These are phyloP conservation scores for Penicillium polonicum DNA, from an alignment of 2,329 filamentous ascomycete species.

Conservation along the genomic window DNA sequence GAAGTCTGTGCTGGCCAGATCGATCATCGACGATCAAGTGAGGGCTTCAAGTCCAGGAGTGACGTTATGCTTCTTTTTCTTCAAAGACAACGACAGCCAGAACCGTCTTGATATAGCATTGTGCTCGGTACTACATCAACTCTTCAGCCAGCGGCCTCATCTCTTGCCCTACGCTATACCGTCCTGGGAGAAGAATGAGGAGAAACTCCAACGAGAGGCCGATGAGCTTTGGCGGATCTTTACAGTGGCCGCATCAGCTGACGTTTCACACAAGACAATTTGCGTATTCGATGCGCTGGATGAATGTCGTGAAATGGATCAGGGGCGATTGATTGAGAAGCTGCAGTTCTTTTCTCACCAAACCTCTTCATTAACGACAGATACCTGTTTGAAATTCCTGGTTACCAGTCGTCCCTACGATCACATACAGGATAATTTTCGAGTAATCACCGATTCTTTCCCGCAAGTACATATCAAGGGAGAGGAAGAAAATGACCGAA, in stretches of 20 bases:
- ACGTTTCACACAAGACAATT: conserved; percentile 5
- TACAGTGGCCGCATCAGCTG: conserved; percentile 2
- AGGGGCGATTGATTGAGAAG: conserved; percentile 9
- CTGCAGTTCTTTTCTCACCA: conserved; percentile 3
- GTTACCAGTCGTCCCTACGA: conserved; percentile 23
- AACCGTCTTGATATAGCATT: conserved; percentile 31
- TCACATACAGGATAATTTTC: conserved; percentile 10
- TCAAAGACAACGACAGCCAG: conserved; percentile 40
- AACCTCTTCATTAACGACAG: not conserved
- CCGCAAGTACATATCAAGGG: conserved; percentile 13
- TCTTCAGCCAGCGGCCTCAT: conserved; percentile 30
- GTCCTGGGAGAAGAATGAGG: conserved; percentile 20
- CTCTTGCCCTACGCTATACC: conserved; percentile 25
- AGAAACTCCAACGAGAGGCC: conserved; percentile 15
- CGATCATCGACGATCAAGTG: conserved; percentile 29
- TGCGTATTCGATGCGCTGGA: conserved; percentile 12
- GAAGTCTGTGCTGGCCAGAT: conserved; percentile 41
- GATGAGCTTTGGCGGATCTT: conserved; percentile 19
- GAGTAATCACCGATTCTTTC: not conserved
- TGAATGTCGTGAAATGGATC: conserved; percentile 10
- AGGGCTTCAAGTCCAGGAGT: not conserved
- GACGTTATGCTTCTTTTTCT: conserved; percentile 42
- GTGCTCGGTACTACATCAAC: conserved; percentile 40
- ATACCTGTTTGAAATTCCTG: conserved; percentile 18
- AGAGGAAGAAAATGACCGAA: conserved; percentile 17